Evolutionary conservation across 2,329 filamentous ascomycete genomes (phyloP), one percentile per base, ranked within the genome.

Genomic region (Monosporascus sp.): DNA sequence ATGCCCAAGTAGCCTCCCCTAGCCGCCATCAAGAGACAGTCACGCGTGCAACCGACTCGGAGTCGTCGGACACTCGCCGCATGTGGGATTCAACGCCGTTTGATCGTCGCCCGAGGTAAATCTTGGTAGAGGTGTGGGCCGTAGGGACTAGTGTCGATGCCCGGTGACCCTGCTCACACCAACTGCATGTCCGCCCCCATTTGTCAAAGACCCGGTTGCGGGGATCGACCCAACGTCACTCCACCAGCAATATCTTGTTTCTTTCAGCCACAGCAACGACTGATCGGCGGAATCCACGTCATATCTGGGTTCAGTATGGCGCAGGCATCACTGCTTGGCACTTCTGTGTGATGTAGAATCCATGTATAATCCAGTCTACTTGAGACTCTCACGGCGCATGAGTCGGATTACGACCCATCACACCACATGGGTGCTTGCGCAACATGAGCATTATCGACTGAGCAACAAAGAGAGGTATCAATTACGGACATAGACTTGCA

Each of bases 231-330:
- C 2, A 9, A 46, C 43, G 24, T 26, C 43, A 27, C 17, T 8
- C 41, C 51, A 5, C n/a, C 9, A 27, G 40, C 47, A 24, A 38
- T 31, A 50, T 26, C 19, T 48, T 34, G 36, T 53, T 44, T 48
- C 46, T 26, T 41, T 44, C 14, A 52, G 52, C 55, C 51, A 56
- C 50, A 20, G 26, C 34, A 48, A 44, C 45, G 48, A 54, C 51
- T 41, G 50, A 47, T 38, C 50, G 24, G 24, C 43, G n/a, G 16
- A 44, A 43, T 50, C 4, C 53, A 66, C 65, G 63, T 67, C 65
- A 67, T 66, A 59, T 60, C 53, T 40, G 48, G 58, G 44, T 55
- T 61, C 58, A 55, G 47, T 44, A 52, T 54, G 53, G 55, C 52
- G 57, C 52, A 52, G 37, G 19, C 22, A 24, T 56, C 48, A 41